Evolutionary conservation across 495 filamentous ascomycete genomes (phyloP).

Genomic region (Acidomyces sp.): DNA sequence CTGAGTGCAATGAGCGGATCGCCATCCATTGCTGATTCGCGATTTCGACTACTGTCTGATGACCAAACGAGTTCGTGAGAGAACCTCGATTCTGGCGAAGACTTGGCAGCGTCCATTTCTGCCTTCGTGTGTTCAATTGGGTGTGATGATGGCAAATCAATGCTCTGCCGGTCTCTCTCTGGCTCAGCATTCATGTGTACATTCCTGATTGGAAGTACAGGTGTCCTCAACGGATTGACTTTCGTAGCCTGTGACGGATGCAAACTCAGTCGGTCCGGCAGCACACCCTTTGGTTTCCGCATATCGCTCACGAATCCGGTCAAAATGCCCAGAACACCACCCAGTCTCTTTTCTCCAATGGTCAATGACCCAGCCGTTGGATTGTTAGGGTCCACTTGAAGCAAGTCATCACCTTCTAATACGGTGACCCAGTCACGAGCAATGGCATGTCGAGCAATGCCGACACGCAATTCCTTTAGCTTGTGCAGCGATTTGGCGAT

Average conservation of each 20-base stretch:
- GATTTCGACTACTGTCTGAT: too few relatives aligned
- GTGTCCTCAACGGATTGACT: too few relatives aligned
- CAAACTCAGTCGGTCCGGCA: conserved; percentile 4
- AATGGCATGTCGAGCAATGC: conserved; percentile 52
- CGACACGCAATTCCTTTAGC: conserved; percentile 65
- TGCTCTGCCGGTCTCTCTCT: too few relatives aligned
- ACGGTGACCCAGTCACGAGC: conserved; percentile 45
- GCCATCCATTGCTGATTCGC: too few relatives aligned
- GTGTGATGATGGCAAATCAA: not conserved
- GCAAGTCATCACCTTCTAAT: conserved; percentile 44
- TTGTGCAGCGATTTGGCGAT: conserved; percentile 57
- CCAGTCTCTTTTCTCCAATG: conserved; percentile 35
- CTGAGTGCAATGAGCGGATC: conserved; percentile 1
- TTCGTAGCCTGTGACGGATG: not conserved
- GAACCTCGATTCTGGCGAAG: too few relatives aligned
- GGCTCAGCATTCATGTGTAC: not conserved
- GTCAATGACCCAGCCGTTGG: conserved; percentile 20
- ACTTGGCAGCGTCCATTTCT: not conserved
- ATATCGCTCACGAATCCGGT: conserved; percentile 54
- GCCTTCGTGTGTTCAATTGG: not conserved
- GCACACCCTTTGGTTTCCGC: conserved; percentile 24
- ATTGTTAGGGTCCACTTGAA: conserved; percentile 42
- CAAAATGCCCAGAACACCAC: conserved; percentile 64
- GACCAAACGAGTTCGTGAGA: too few relatives aligned
- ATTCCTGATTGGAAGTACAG: too few relatives aligned